Evolutionary conservation across 495 filamentous ascomycete species (phyloP).

Genomic region (Aspergillus hancockii): DNA sequence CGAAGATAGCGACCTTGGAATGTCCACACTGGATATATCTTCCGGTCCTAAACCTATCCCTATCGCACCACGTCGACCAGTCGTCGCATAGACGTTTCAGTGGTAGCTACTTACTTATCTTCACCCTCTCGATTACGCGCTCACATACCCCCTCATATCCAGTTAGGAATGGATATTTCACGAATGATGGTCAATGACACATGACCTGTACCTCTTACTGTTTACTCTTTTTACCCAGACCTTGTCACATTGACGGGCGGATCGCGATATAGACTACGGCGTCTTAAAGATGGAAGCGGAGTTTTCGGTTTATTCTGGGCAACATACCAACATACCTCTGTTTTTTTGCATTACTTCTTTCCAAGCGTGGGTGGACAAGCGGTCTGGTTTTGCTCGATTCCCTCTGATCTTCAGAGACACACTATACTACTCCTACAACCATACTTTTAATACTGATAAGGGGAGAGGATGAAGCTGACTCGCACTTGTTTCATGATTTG

Average conservation of each 20-base stretch:
- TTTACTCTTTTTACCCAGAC: conserved; percentile 6
- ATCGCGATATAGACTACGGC: conserved; percentile 45
- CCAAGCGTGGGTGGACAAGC: conserved; percentile 24
- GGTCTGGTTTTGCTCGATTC: conserved; percentile 11
- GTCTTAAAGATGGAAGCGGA: conserved; percentile 35
- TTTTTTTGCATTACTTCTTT: conserved; percentile 19
- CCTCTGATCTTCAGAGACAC: conserved; percentile 7
- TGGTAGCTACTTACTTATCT: conserved; percentile 4
- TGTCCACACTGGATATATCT: conserved; percentile 41
- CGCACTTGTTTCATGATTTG: conserved; percentile 11
- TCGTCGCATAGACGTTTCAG: conserved; percentile 39
- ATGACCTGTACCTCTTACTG: conserved; percentile 14
- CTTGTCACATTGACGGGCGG: conserved; percentile 18
- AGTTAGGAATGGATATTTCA: background rate
- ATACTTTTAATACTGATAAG: conserved; percentile 15
- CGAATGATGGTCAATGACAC: conserved; percentile 16
- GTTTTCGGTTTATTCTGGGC: conserved; percentile 26
- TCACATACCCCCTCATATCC: background rate
- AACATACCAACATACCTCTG: conserved; percentile 12
- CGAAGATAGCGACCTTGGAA: conserved; percentile 36
- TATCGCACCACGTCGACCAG: conserved; percentile 41
- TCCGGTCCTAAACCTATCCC: conserved; percentile 46
- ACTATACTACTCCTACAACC: conserved; percentile 5
- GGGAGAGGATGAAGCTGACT: conserved; percentile 1
- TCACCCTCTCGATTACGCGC: background rate